These are phyloP conservation scores for Eimeria zaria DNA, from an alignment of 169 alveolate genomes.

Conservation along the genomic window DNA sequence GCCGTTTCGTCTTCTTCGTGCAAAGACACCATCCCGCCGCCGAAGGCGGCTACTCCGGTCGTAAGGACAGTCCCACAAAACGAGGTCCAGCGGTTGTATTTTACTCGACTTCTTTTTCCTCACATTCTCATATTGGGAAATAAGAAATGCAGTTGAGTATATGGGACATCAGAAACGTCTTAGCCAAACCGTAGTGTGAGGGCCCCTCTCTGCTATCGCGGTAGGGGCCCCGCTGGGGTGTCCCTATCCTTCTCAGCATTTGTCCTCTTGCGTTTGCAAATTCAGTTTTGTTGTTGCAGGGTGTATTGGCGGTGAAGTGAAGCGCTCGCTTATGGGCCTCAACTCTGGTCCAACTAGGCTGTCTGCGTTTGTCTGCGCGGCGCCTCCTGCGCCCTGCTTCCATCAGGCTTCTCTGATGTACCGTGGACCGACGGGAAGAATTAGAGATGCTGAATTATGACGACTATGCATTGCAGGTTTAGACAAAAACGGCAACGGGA, in stretches of 20 bases:
- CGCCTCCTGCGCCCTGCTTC: neutral
- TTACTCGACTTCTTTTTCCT: neutral
- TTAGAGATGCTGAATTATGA: neutral
- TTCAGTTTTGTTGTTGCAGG: neutral
- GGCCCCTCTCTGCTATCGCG: slow-evolving; percentile 49
- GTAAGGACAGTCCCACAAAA: neutral
- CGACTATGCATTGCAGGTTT: neutral
- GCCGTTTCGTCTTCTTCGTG: neutral
- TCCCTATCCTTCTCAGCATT: neutral
- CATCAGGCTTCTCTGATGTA: neutral
- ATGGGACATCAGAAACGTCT: neutral
- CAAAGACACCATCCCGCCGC: slow-evolving; percentile 48
- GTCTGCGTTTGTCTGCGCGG: neutral
- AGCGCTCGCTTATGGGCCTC: neutral
- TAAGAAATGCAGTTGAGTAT: neutral
- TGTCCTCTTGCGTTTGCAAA: neutral
- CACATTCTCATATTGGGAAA: neutral
- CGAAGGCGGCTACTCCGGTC: neutral
- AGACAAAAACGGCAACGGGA: neutral
- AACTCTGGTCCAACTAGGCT: neutral
- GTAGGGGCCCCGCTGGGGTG: slow-evolving; percentile 3
- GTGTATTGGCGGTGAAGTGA: neutral
- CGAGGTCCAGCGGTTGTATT: neutral
- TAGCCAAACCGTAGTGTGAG: neutral
- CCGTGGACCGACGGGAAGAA: neutral